Conservation (phyloP, 2,329 filamentous ascomycete species). For the Sphaceloma murrayae region DNA sequence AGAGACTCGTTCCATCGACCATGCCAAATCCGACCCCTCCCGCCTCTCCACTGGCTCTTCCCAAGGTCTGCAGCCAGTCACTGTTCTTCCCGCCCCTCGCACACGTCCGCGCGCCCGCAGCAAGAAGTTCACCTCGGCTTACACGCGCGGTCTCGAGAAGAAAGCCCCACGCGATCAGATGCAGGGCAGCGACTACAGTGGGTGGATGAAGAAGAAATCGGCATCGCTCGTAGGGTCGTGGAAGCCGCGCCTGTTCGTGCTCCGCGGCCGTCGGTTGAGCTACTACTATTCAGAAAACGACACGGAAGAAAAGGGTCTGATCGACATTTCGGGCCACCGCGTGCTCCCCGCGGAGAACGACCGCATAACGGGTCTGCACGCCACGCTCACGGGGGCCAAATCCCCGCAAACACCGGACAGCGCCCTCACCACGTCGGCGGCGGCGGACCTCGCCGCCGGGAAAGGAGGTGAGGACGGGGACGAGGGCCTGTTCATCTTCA, state of each 20-base stretch:
- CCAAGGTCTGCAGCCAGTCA: constrained; percentile 27
- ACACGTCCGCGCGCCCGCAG: constrained; percentile 34
- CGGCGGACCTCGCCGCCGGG: constrained; percentile 21
- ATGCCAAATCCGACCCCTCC: constrained; percentile 28
- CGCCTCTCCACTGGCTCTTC: constrained; percentile 37
- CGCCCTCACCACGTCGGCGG: constrained; percentile 27
- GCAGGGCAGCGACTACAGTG: constrained; percentile 78
- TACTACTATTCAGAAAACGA: constrained; percentile 97
- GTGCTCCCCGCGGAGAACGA: constrained; percentile 94
- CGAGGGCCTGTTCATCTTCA: constrained; percentile 85
- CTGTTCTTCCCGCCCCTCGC: constrained; percentile 21
- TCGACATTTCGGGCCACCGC: constrained; percentile 94
- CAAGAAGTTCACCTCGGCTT: constrained; percentile 93
- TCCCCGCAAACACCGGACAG: constrained; percentile 26
- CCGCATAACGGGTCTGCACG: constrained; percentile 79
- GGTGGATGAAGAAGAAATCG: constrained; percentile 99
- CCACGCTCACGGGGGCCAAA: constrained; percentile 75
- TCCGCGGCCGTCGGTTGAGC: constrained; percentile 79
- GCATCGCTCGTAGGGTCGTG: constrained; percentile 94
- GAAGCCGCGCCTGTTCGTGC: constrained; percentile 92
- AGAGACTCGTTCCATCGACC: constrained; percentile 36
- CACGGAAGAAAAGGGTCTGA: constrained; percentile 84
- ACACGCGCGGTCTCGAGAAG: constrained; percentile 74
- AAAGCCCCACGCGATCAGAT: constrained; percentile 77
- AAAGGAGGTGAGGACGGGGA: constrained; percentile 40